These are phyloP conservation scores for Reticulomyxa filosa DNA, from an alignment of 78 protist species.

Conservation along the genomic window DNA sequence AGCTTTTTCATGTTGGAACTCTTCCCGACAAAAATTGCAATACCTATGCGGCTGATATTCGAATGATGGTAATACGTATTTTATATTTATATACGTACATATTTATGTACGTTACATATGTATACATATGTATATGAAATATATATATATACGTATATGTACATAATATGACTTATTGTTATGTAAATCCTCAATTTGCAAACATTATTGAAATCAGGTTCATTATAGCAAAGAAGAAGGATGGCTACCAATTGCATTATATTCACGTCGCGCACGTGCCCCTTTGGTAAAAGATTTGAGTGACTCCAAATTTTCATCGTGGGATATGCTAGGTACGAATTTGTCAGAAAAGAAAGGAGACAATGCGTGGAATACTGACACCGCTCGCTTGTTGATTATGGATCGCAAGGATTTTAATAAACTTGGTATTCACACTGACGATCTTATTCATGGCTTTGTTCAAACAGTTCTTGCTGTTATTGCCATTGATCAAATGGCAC, in stretches of 20 bases:
- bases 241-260: too few relatives aligned
- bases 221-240: too few relatives aligned
- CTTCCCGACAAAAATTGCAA: constrained; percentile 8
- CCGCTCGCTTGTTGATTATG: constrained; percentile 19
- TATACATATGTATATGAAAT: too few relatives aligned
- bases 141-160: too few relatives aligned
- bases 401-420: constrained; percentile 27
- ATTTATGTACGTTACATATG: too few relatives aligned
- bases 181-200: too few relatives aligned
- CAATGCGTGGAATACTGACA: constrained; percentile 22
- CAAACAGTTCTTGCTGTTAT: constrained; percentile 21
- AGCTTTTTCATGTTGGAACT: constrained; percentile 38
- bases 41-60: constrained; percentile 27
- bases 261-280: neutral
- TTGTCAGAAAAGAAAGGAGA: constrained; percentile 3
- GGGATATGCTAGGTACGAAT: constrained; percentile 45
- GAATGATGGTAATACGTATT: constrained; percentile 40
- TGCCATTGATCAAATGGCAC: constrained; percentile 34
- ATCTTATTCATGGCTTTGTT: constrained; percentile 34
- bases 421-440: constrained; percentile 36
- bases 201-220: too few relatives aligned
- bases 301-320: too few relatives aligned
- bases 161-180: too few relatives aligned
- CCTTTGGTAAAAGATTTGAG: too few relatives aligned
- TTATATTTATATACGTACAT: too few relatives aligned